Evolutionary conservation across 192 early-diverging fungal species (phyloP), one percentile per base, ranked within the genome.

Genomic region (Allomyces macrogynus): DNA sequence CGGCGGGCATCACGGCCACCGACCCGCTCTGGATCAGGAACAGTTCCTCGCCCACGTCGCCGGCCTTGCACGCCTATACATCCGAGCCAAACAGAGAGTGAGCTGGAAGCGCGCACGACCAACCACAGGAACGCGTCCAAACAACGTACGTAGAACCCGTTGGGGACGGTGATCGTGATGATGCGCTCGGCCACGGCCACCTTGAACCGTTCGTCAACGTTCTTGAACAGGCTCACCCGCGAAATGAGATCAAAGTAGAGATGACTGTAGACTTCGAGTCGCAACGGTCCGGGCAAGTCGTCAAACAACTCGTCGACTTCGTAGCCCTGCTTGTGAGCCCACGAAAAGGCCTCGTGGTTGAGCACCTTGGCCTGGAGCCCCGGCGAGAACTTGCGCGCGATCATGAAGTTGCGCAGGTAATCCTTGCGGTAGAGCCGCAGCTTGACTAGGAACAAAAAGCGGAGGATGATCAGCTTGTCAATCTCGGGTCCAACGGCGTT

Each of bases 161-260:
- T 22, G 18, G 27, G 27, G 8, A 32, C 24, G 20, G 24, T 22
- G 24, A 24, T 24, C 14, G 27, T 32, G 7, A 23, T 68, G 12
- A 70, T 24, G n/a, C 26, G 62, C 10, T 40, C 22, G 10, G 62
- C 63, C 7, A 70, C 16, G 16, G n/a, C 43, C 12, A 22, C 22
- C 12, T 63, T 23, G 40, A 70, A 70, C 22, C 18, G 42, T 0
- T 25, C 20, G 24, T 67, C 68, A 7, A 60, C 60, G 44, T 43
- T 62, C 62, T 70, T 42, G 62, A 70, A 70, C 60, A 70, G 24
- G 9, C 67, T 68, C 22, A 70, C 49, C 0, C n/a, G 18, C 3
- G 49, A 14, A 14, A 57, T 14, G 2, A 57, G 12, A 16, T 57
- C 49, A 14, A 14, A 57, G 12, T 57, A 57, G 16, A 57, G 12